Percentiles rank a stretch among this genome's conserved stretches.
phyloP scores from a whole-genome alignment of 2,329 filamentous ascomycete species.

The Mycosphaerelloides madeirae region DNA sequence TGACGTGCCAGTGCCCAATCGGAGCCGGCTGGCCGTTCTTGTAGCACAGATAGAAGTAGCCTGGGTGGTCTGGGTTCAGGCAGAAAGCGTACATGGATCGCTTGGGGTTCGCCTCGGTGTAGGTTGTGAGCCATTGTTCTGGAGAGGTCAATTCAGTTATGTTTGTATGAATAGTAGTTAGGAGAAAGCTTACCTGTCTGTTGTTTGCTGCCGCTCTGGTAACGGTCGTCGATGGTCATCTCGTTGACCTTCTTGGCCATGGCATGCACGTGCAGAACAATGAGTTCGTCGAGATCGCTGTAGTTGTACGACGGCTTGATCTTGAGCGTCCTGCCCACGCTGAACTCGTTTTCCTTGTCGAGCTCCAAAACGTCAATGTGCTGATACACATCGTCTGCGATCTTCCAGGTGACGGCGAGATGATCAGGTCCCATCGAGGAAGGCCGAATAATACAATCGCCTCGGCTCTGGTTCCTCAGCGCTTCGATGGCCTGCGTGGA shows the following conservation, averaged over 20 bases:
- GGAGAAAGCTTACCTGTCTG: constrained; percentile 70
- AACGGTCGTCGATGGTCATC: constrained; percentile 92
- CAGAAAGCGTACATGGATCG: constrained; percentile 94
- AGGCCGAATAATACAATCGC: constrained; percentile 90
- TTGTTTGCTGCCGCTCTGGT: constrained; percentile 71
- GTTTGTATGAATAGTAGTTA: constrained; percentile 6
- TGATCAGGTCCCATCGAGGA: constrained; percentile 95
- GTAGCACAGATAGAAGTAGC: constrained; percentile 95
- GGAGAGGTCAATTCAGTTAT: constrained; percentile 15
- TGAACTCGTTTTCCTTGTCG: constrained; percentile 95
- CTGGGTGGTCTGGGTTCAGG: constrained; percentile 83
- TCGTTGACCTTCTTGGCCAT: constrained; percentile 98
- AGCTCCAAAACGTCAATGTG: constrained; percentile 96
- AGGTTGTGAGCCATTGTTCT: constrained; percentile 96
- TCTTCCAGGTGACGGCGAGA: constrained; percentile 95
- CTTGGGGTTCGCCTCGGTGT: constrained; percentile 91
- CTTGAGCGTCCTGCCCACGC: constrained; percentile 77
- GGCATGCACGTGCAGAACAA: constrained; percentile 92
- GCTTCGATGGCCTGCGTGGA: constrained; percentile 88
- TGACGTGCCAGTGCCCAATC: constrained; percentile 76
- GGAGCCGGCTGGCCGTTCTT: constrained; percentile 75
- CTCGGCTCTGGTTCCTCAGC: constrained; percentile 75
- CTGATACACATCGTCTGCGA: constrained; percentile 91
- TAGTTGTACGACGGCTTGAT: constrained; percentile 88
- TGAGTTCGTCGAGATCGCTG: constrained; percentile 92